Percentiles rank a stretch among this genome's conserved stretches.
These are phyloP conservation scores for Aspergillus sp. DNA, from an alignment of 2,329 filamentous ascomycete species.

Conservation along the genomic window DNA sequence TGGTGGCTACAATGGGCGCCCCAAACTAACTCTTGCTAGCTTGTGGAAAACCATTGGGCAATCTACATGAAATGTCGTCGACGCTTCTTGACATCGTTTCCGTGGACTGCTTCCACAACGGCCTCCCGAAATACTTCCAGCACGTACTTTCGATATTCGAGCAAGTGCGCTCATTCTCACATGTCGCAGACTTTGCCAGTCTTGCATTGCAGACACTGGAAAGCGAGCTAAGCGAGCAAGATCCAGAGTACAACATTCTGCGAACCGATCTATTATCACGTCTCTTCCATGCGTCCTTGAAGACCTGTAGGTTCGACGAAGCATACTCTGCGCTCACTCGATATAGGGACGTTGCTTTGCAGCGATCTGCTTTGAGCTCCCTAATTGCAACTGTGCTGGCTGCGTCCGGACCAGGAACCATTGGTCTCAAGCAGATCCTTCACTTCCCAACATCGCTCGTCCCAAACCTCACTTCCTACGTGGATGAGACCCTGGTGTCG, in stretches of 20 bases:
- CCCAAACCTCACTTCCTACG: slow-evolving; percentile 63
- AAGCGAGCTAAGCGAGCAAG: slow-evolving; percentile 24
- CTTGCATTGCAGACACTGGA: slow-evolving; percentile 59
- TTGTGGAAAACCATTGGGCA: slow-evolving; percentile 37
- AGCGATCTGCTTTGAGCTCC: slow-evolving; percentile 61
- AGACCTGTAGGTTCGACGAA: slow-evolving; percentile 69
- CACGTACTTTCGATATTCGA: slow-evolving; percentile 82
- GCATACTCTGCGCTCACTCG: slow-evolving; percentile 72
- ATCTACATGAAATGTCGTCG: slow-evolving; percentile 40
- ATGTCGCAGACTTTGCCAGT: slow-evolving; percentile 74
- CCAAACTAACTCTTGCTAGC: slow-evolving; percentile 24
- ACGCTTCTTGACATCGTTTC: slow-evolving; percentile 70
- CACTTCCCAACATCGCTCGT: slow-evolving; percentile 58
- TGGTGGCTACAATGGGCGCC: neutral
- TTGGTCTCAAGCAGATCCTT: slow-evolving; percentile 53
- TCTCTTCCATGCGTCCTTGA: slow-evolving; percentile 72
- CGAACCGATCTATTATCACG: slow-evolving; percentile 69
- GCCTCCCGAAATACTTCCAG: slow-evolving; percentile 74
- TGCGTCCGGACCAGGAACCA: slow-evolving; percentile 31
- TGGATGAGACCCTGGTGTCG: slow-evolving; percentile 68
- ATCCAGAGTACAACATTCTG: slow-evolving; percentile 34
- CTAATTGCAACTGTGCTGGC: slow-evolving; percentile 47
- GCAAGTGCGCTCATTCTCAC: slow-evolving; percentile 64
- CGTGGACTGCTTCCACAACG: slow-evolving; percentile 58
- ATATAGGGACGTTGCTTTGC: slow-evolving; percentile 63